Conservation (phyloP, 202 grass and related monocot genomes). For the Dendrocalamus latiflorus region DNA sequence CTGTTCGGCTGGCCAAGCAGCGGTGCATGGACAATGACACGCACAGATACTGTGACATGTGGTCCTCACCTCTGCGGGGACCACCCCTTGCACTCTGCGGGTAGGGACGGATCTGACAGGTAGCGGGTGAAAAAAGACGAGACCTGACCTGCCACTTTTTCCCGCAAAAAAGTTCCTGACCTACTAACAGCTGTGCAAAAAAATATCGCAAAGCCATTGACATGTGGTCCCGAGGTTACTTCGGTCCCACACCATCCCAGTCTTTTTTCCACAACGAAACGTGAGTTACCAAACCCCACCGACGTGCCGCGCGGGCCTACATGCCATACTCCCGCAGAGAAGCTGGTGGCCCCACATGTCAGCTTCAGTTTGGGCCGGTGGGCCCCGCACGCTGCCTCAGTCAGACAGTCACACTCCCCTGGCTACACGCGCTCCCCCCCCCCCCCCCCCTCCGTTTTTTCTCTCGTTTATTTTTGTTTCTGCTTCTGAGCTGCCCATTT, state of each 20-base stretch:
- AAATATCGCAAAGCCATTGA: background rate
- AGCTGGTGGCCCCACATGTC: background rate
- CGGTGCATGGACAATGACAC: background rate
- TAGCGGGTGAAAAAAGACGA: slow-evolving; percentile 20
- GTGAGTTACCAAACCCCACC: background rate
- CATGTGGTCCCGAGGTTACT: accelerated
- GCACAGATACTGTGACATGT: background rate
- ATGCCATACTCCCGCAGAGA: background rate
- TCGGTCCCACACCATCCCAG: background rate
- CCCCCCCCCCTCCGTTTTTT: too few relatives aligned
- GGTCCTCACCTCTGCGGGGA: background rate
- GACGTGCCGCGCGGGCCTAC: background rate
- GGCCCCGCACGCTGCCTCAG: slow-evolving; percentile 21
- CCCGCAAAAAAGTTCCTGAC: background rate
- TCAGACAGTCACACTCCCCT: background rate
- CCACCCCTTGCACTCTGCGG: background rate
- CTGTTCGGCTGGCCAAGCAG: background rate
- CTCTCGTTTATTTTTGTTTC: background rate
- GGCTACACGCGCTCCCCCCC: background rate
- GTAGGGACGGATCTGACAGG: background rate
- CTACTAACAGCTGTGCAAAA: background rate
- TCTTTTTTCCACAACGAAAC: background rate
- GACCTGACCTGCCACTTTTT: background rate
- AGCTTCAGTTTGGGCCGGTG: background rate
- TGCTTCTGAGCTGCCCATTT: background rate